Conservation (phyloP, 805 yeast genomes). For the Kodamaea nitidulidarum region DNA sequence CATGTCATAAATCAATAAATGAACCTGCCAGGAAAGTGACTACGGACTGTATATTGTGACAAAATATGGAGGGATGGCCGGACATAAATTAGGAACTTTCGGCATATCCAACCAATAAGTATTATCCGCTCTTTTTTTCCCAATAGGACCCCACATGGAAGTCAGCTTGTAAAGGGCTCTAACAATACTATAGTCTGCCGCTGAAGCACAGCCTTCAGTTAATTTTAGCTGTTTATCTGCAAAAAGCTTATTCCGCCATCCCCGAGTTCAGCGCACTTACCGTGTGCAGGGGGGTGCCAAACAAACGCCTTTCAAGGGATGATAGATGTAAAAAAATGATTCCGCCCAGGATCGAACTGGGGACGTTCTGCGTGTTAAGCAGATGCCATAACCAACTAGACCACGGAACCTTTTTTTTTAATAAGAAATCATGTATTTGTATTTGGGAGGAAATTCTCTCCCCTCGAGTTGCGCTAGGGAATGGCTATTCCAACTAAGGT, state of each 20-base stretch:
- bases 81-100: background rate
- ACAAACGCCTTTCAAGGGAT: no score
- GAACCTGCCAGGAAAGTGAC: background rate
- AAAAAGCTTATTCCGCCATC: background rate
- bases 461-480: no score
- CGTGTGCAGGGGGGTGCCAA: background rate
- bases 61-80: background rate
- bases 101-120: background rate
- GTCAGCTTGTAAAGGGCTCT: no score
- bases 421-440: no score
- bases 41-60: background rate
- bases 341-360: constrained; percentile 99
- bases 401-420: constrained; percentile 70
- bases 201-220: no score
- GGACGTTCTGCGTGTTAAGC: constrained; percentile 99
- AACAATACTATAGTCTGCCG: no score
- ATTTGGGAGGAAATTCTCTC: no score
- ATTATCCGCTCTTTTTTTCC: background rate
- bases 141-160: no score
- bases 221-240: no score
- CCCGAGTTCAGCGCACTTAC: background rate
- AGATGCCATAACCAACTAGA: constrained; percentile 99
- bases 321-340: constrained; percentile 44
- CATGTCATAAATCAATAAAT: background rate
- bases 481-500: no score